phyloP scores from a whole-genome alignment of 208 protist genomes.

The Naegleria fowleri region DNA sequence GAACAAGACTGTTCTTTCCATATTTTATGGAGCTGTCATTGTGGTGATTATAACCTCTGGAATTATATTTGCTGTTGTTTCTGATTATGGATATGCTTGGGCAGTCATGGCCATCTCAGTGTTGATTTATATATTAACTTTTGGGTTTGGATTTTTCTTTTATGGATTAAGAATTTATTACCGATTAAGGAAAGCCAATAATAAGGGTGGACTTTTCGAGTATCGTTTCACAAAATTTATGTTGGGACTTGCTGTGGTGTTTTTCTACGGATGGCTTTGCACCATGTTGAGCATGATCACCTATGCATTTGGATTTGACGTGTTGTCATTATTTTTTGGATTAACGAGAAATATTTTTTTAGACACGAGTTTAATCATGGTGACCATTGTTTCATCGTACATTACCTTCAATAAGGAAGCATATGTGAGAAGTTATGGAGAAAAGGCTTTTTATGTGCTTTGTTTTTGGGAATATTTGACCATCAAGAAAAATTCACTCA shows the following conservation, averaged over 20 bases:
- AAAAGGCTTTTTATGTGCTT: background rate
- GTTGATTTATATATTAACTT: background rate
- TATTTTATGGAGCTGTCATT: background rate
- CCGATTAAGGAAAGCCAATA: background rate
- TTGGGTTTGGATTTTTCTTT: background rate
- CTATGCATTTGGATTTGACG: background rate
- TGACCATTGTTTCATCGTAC: background rate
- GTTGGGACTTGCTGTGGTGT: background rate
- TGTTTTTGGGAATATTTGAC: no score
- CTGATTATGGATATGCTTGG: background rate
- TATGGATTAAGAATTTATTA: background rate
- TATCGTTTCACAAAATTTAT: background rate
- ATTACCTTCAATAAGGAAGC: background rate
- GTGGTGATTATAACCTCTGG: background rate
- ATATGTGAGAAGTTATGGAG: background rate
- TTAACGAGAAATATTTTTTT: background rate
- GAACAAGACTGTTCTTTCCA: background rate
- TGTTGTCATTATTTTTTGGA: background rate
- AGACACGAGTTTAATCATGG: background rate
- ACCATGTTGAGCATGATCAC: background rate
- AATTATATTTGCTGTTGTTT: background rate
- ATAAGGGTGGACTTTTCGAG: background rate
- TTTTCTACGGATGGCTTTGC: background rate
- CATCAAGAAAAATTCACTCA: no score
- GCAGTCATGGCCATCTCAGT: background rate